Conservation (phyloP, 225 moss, liverwort and hornwort species). For the Straminergon stramineum region DNA sequence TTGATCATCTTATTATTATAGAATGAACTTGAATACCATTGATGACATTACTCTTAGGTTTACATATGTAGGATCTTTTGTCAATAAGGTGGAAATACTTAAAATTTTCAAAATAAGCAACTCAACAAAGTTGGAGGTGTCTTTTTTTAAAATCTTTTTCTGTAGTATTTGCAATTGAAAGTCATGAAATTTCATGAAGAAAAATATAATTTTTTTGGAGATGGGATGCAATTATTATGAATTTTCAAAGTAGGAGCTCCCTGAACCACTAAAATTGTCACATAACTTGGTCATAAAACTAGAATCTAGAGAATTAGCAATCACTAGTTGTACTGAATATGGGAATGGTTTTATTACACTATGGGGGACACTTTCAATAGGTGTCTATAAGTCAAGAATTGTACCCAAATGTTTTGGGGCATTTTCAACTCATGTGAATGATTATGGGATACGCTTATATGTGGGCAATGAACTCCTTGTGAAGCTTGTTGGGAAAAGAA, state of each 20-base stretch:
- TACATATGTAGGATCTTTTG: background rate
- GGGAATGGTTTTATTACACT: fast-evolving
- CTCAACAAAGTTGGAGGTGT: fast-evolving
- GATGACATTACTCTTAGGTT: background rate
- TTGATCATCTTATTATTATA: background rate
- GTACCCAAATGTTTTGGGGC: fast-evolving
- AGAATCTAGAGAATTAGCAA: fast-evolving
- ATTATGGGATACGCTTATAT: fast-evolving
- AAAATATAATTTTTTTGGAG: too few species aligned
- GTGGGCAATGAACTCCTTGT: background rate
- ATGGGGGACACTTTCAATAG: fast-evolving
- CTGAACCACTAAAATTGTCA: fast-evolving
- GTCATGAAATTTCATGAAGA: background rate
- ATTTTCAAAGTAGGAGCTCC: background rate
- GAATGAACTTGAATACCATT: background rate
- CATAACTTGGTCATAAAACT: fast-evolving
- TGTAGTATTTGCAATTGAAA: background rate
- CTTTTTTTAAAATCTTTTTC: fast-evolving
- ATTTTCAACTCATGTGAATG: fast-evolving
- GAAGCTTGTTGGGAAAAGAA: fast-evolving
- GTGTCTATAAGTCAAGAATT: background rate
- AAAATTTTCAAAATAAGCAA: too few species aligned
- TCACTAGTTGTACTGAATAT: background rate
- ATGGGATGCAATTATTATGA: too few species aligned
- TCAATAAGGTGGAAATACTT: fast-evolving